Conservation (phyloP, 345 rosid species). For the Dipteronia sinensis region DNA sequence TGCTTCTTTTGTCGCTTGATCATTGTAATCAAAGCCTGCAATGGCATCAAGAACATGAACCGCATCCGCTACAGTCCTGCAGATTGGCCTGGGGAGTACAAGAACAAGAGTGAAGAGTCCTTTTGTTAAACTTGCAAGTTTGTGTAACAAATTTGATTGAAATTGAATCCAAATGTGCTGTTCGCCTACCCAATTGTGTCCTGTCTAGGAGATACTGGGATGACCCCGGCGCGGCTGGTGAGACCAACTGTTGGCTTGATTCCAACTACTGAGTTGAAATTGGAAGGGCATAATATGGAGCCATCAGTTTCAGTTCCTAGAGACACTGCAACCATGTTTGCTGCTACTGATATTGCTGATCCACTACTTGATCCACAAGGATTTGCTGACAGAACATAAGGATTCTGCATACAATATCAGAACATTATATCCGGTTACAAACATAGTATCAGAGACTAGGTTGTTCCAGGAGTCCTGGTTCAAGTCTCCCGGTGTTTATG, state of each 20-base stretch:
- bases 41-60: conserved; percentile 65
- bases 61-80: conserved; percentile 65
- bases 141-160: too few relatives aligned
- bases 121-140: neutral
- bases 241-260: conserved; percentile 75
- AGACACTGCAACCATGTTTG: conserved; percentile 64
- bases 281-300: conserved; percentile 65
- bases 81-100: conserved; percentile 45
- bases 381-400: conserved; percentile 35
- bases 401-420: conserved; percentile 23
- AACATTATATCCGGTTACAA: too few relatives aligned
- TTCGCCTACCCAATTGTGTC: conserved; percentile 58
- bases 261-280: conserved; percentile 62
- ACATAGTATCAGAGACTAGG: too few relatives aligned
- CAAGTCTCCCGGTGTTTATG: too few relatives aligned
- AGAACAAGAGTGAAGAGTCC: neutral
- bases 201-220: conserved; percentile 61
- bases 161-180: too few relatives aligned
- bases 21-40: conserved; percentile 50
- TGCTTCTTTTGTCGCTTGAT: conserved; percentile 48
- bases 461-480: too few relatives aligned
- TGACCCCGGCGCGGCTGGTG: conserved; percentile 70
- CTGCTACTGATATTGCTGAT: conserved; percentile 73
- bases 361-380: conserved; percentile 81
- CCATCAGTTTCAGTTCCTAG: conserved; percentile 77